Percentiles rank a stretch among this genome's conserved stretches.
phyloP scores from a whole-genome alignment of 2,329 filamentous ascomycete species.

The Trichoderma hamatum region DNA sequence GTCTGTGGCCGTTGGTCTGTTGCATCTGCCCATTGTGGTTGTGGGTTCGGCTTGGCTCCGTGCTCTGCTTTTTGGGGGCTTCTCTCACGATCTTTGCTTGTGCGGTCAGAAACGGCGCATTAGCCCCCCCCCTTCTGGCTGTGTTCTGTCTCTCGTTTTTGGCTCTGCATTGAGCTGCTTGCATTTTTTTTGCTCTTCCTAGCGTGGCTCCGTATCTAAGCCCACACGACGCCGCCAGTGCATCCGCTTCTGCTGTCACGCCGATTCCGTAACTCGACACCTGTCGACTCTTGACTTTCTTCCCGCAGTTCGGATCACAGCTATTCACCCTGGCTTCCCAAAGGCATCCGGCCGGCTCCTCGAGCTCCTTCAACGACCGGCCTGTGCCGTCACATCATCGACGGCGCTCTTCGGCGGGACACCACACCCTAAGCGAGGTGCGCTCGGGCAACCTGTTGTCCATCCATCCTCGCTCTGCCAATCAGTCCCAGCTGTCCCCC shows the following conservation, averaged over 20 bases:
- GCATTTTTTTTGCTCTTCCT: slow-evolving; percentile 14
- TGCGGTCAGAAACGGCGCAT: slow-evolving; percentile 13
- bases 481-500: slow-evolving; percentile 50
- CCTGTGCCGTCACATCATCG: slow-evolving; percentile 53
- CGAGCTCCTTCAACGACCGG: slow-evolving; percentile 56
- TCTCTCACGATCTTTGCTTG: slow-evolving; percentile 8
- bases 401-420: slow-evolving; percentile 51
- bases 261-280: slow-evolving; percentile 25
- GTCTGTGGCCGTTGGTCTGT: slow-evolving; percentile 2
- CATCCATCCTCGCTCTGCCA: slow-evolving; percentile 38
- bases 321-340: slow-evolving; percentile 55
- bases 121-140: slow-evolving; percentile 10
- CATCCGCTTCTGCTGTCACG: slow-evolving; percentile 22
- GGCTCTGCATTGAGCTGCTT: slow-evolving; percentile 25
- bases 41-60: not conserved
- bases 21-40: not conserved
- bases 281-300: slow-evolving; percentile 26
- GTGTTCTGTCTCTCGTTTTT: slow-evolving; percentile 7
- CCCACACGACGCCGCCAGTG: slow-evolving; percentile 18
- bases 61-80: slow-evolving; percentile 14
- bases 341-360: slow-evolving; percentile 55
- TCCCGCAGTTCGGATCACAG: slow-evolving; percentile 29
- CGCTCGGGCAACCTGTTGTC: slow-evolving; percentile 39
- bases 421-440: slow-evolving; percentile 38
- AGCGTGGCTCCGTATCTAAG: slow-evolving; percentile 26